phyloP scores from a whole-genome alignment of 2,329 filamentous ascomycete species.

The Coniochaeta hoffmannii region DNA sequence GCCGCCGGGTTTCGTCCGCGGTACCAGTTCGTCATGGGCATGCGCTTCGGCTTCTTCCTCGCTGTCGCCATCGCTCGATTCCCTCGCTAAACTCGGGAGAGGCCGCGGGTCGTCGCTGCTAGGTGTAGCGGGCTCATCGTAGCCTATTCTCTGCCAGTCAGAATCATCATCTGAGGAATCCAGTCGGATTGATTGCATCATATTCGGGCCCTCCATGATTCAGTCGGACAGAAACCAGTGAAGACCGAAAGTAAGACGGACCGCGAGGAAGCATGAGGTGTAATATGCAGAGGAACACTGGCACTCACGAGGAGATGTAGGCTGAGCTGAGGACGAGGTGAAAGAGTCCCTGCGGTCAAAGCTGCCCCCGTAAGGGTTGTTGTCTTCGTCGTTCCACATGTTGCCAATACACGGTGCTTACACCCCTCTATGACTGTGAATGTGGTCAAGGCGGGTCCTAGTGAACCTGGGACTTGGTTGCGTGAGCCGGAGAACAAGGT shows the following conservation, averaged over 20 bases:
- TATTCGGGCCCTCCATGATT: conserved; percentile 12
- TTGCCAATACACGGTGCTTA: conserved; percentile 12
- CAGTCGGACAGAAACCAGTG: not conserved
- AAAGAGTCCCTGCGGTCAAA: conserved; percentile 83
- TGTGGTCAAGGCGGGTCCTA: not conserved
- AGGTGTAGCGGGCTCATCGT: conserved; percentile 63
- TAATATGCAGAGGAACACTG: conserved; percentile 26
- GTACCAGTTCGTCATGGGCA: conserved; percentile 34
- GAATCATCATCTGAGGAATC: conserved; percentile 26
- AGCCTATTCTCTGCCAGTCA: conserved; percentile 45
- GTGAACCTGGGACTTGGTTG: not conserved
- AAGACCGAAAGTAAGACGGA: not conserved
- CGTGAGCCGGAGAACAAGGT: not conserved
- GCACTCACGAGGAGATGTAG: conserved; percentile 58
- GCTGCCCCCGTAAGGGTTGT: conserved; percentile 89
- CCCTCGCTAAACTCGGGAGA: conserved; percentile 23
- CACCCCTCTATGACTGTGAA: not conserved
- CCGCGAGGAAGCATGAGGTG: not conserved
- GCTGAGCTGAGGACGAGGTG: conserved; percentile 58
- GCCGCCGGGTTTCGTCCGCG: conserved; percentile 69
- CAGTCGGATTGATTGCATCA: conserved; percentile 30
- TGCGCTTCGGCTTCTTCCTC: conserved; percentile 39
- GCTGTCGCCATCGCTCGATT: conserved; percentile 34
- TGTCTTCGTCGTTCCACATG: conserved; percentile 99
- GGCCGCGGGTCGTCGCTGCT: conserved; percentile 61